Evolutionary conservation across 106 monocot genomes (phyloP).

Genomic region (Dendrobium officinale): DNA sequence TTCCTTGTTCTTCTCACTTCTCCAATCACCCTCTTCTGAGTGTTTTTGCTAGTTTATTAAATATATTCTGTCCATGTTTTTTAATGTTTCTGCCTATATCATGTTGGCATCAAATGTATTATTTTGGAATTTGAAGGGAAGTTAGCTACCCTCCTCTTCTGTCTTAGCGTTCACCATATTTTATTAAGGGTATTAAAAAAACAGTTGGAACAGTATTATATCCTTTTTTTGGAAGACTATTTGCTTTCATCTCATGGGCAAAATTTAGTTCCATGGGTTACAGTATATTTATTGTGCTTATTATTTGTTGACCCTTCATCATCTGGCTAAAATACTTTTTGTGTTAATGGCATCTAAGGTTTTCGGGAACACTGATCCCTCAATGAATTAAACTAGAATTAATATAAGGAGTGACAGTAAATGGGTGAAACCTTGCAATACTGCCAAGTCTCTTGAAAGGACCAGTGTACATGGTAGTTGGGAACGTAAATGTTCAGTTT

Average conservation of each 20-base stretch:
- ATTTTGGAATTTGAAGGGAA: neutral
- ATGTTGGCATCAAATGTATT: neutral
- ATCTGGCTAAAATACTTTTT: neutral
- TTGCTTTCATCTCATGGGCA: too few relatives aligned
- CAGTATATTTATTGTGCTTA: neutral
- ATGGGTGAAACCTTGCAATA: neutral
- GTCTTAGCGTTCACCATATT: neutral
- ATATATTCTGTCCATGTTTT: neutral
- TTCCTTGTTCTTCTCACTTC: neutral
- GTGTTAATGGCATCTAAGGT: neutral
- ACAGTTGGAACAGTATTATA: neutral
- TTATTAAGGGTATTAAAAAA: neutral
- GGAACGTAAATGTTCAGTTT: too few relatives aligned
- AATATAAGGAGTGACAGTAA: neutral
- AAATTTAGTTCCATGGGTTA: neutral
- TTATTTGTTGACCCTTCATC: neutral
- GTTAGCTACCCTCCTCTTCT: neutral
- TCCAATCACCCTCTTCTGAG: neutral
- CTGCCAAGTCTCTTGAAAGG: too few relatives aligned
- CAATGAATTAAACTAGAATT: neutral
- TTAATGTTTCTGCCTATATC: neutral
- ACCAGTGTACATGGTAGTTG: too few relatives aligned
- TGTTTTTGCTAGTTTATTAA: neutral
- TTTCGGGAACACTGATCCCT: neutral
- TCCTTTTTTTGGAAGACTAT: neutral